These are phyloP conservation scores for Marchantia paleacea DNA, from an alignment of 225 moss, liverwort and hornwort genomes.

Conservation along the genomic window DNA sequence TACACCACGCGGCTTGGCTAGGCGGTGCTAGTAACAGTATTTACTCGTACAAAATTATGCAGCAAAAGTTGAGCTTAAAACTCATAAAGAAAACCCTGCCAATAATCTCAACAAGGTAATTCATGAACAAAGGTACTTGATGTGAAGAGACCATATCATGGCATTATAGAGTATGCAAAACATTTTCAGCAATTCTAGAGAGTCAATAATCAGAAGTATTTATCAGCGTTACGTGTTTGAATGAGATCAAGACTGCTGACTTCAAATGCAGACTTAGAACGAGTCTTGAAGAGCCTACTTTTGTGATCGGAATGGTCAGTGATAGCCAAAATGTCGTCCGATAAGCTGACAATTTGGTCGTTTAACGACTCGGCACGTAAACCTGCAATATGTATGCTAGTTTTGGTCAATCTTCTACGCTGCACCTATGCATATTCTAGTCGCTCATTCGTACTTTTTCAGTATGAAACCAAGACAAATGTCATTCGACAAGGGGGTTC, in stretches of 20 bases:
- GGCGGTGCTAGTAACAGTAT: too few species aligned
- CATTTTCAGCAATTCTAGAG: background rate
- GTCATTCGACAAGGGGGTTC: too few species aligned
- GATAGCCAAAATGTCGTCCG: slow-evolving; percentile 57
- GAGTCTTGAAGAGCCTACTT: slow-evolving; percentile 35
- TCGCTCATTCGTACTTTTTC: too few species aligned
- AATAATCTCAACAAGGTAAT: too few species aligned
- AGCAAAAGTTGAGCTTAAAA: too few species aligned
- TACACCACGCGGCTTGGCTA: too few species aligned
- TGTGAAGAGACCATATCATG: too few species aligned
- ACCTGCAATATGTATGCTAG: slow-evolving; percentile 33
- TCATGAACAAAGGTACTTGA: too few species aligned
- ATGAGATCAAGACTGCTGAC: background rate
- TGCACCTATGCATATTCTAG: background rate
- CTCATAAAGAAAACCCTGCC: too few species aligned
- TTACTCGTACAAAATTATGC: too few species aligned
- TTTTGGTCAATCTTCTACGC: background rate
- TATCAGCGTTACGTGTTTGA: background rate
- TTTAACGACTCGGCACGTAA: slow-evolving; percentile 58
- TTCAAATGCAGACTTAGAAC: background rate
- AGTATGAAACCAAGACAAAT: too few species aligned
- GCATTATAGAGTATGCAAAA: too few species aligned
- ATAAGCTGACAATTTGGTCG: slow-evolving; percentile 75
- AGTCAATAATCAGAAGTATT: background rate
- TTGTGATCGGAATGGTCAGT: slow-evolving; percentile 64